Evolutionary conservation across 2,329 filamentous ascomycete genomes (phyloP), one percentile per base, ranked within the genome.

Genomic region (Hymenoscyphus salicellus): DNA sequence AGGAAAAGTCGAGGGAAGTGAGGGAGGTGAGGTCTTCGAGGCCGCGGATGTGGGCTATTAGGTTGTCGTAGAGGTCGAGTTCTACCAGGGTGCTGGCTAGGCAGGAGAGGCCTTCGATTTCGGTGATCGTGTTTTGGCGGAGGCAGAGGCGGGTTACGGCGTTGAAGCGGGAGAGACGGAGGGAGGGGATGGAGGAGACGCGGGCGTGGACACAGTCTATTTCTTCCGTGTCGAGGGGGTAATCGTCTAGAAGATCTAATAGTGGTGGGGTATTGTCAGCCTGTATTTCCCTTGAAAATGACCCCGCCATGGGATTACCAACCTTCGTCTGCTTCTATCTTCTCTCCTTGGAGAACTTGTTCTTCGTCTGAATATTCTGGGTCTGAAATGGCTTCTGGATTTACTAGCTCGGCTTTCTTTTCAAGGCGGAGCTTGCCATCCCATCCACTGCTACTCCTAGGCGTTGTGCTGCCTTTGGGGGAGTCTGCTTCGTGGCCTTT

Each of bases 41-140:
- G 33, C 91, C 91, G 70, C 89, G 88, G 77, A 97, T 87, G 77
- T 96, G 93, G 11, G 88, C 86, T 72, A 99, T 93, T 20, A 96
- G 84, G 78, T 99, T 99, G 79, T 99, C 95, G 81, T 99, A 99
- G 65, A 99, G 84, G 73, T 99, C 95, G 60, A 99, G 84, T 66
- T 99, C 95, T 73, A 86, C 80, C 49, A 99, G 81, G 0, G 87
- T 91, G 1, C 80, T 75, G 38, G 86, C 87, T 61, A 96, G 79
- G 41, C 78, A 78, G 3, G 84, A 81, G 4, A 97, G 87, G 8
- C 94, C 88, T 33, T 92, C 87, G 76, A 98, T 91, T 58, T 87
- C 81, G 68, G 90, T 84, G 75, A 99, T 95, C 70, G 86, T 85
- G 77, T 99, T 99, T 77, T 99, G 94, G 58, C 95, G 92, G 23